These are phyloP conservation scores for Rhodotorula sp. DNA, from an alignment of 1,284 basidiomycete genomes.

Conservation along the genomic window DNA sequence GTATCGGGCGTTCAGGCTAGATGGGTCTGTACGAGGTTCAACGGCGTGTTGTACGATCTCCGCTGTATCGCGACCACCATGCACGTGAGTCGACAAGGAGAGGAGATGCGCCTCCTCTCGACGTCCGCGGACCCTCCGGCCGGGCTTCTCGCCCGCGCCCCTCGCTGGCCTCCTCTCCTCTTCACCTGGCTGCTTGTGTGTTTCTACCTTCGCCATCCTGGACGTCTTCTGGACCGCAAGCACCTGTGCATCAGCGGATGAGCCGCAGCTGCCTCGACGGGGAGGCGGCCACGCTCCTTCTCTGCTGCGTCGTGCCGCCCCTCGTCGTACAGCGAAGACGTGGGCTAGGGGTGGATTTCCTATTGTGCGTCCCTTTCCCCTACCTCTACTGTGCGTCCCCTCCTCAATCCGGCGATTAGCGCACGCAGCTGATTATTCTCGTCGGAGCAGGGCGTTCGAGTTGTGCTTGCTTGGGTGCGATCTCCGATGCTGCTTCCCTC, in stretches of 20 bases:
- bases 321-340: slow-evolving; percentile 11
- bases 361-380: slow-evolving; percentile 3
- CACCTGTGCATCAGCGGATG: not conserved
- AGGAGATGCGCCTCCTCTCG: not conserved
- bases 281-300: not conserved
- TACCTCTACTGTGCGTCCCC: slow-evolving; percentile 9
- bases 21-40: too few relatives aligned
- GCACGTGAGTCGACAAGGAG: not conserved
- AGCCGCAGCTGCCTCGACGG: not conserved
- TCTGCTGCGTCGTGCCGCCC: slow-evolving; percentile 12
- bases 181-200: not conserved
- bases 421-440: not conserved
- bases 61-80: too few relatives aligned
- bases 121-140: not conserved
- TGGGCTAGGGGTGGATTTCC: slow-evolving; percentile 1
- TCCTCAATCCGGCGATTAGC: too few relatives aligned
- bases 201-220: not conserved
- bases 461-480: slow-evolving; percentile 8
- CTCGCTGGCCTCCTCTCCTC: not conserved
- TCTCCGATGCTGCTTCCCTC: too few relatives aligned
- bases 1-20: slow-evolving; percentile 13
- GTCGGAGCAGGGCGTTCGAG: not conserved
- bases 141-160: not conserved
- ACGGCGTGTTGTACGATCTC: not conserved
- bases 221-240: too few relatives aligned